Conservation (phyloP, 768 basidiomycete species). For the Lentinula sp. region DNA sequence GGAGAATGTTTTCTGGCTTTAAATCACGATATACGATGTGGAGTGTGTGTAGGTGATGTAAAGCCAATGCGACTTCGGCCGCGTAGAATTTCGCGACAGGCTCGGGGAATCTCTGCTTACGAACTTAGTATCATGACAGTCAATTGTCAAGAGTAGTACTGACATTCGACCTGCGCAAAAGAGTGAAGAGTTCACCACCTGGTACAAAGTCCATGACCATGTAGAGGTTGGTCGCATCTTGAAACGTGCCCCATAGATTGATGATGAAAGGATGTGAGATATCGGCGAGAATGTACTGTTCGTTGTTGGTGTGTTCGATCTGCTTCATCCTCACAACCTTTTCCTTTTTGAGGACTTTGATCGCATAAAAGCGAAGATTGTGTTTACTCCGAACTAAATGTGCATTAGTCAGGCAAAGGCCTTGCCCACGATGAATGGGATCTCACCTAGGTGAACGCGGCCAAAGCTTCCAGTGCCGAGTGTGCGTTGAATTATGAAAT, state of each 20-base stretch:
- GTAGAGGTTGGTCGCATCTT: slow-evolving; percentile 88
- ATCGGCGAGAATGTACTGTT: slow-evolving; percentile 77
- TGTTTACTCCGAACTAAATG: slow-evolving; percentile 79
- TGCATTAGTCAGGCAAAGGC: not conserved
- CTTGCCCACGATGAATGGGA: slow-evolving; percentile 6
- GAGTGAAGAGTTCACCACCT: slow-evolving; percentile 94
- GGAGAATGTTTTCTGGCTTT: slow-evolving; percentile 94
- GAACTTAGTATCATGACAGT: slow-evolving; percentile 11
- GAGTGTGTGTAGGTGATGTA: slow-evolving; percentile 80
- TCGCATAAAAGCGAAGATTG: slow-evolving; percentile 92
- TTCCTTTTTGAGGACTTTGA: slow-evolving; percentile 93
- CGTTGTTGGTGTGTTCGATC: slow-evolving; percentile 95
- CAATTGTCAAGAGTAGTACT: slow-evolving; percentile 21
- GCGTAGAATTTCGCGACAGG: slow-evolving; percentile 98
- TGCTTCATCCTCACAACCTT: slow-evolving; percentile 91
- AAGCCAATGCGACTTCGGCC: slow-evolving; percentile 89
- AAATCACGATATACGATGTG: slow-evolving; percentile 96
- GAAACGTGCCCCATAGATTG: slow-evolving; percentile 95
- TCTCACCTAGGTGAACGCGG: slow-evolving; percentile 83
- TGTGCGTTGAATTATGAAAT: slow-evolving; percentile 79
- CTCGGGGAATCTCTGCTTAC: slow-evolving; percentile 79
- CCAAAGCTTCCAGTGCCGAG: slow-evolving; percentile 97
- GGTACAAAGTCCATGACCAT: slow-evolving; percentile 98
- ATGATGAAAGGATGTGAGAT: slow-evolving; percentile 93
- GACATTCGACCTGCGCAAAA: slow-evolving; percentile 85